Evolutionary conservation across 2,329 filamentous ascomycete genomes (phyloP).

Genomic region (Epichloe amarillans): DNA sequence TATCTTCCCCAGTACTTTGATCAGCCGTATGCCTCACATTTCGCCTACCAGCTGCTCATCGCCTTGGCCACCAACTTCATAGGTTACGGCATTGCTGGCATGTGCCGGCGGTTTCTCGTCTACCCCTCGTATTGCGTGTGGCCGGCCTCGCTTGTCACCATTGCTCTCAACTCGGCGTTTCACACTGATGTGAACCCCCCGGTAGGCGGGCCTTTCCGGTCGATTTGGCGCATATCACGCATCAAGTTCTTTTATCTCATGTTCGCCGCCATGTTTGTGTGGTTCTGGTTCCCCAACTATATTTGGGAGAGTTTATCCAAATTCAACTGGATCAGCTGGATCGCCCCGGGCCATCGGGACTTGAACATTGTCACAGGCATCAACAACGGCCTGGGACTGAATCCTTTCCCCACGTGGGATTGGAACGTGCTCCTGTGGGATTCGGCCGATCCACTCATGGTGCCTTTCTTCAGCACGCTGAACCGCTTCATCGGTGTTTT

Average conservation of each 20-base stretch:
- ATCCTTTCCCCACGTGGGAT: constrained; percentile 33
- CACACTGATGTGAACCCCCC: constrained; percentile 30
- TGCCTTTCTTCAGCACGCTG: constrained; percentile 44
- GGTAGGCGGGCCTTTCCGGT: constrained; percentile 29
- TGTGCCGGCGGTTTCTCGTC: constrained; percentile 39
- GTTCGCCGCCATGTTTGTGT: constrained; percentile 40
- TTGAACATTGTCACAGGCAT: constrained; percentile 30
- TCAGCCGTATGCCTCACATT: constrained; percentile 37
- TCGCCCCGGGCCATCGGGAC: constrained; percentile 31
- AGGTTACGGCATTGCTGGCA: constrained; percentile 46
- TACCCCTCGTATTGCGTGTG: constrained; percentile 44
- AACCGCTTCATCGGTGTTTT: constrained; percentile 48
- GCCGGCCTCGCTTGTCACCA: constrained; percentile 42
- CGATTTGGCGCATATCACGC: constrained; percentile 32
- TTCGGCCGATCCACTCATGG: constrained; percentile 31
- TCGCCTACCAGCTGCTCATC: constrained; percentile 42
- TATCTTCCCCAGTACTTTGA: constrained; percentile 39
- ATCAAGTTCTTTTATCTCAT: constrained; percentile 38
- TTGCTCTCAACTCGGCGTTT: constrained; percentile 40
- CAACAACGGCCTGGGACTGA: constrained; percentile 31
- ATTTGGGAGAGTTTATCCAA: constrained; percentile 37
- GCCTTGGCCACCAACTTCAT: constrained; percentile 43
- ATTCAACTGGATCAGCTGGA: constrained; percentile 47
- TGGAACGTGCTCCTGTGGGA: constrained; percentile 34
- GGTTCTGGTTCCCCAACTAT: constrained; percentile 45